phyloP scores from a whole-genome alignment of 2,329 filamentous ascomycete species.

The Pseudopithomyces maydicus region DNA sequence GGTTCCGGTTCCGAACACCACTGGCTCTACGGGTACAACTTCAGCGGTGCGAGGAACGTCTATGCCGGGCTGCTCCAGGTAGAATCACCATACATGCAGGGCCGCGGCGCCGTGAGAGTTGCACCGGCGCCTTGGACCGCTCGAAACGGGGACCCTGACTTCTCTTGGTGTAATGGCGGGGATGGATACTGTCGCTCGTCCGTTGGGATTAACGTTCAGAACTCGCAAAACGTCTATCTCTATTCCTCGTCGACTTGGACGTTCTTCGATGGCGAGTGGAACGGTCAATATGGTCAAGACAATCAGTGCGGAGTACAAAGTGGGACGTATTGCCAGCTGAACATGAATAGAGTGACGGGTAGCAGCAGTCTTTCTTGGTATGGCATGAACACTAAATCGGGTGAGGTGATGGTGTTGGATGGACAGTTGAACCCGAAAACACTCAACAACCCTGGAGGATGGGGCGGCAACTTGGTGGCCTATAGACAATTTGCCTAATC shows the following conservation, averaged over 20 bases:
- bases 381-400: background rate
- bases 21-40: conserved; percentile 76
- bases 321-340: background rate
- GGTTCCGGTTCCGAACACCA: conserved; percentile 67
- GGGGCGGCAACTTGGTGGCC: conserved; percentile 5
- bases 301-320: background rate
- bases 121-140: conserved; percentile 27
- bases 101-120: conserved; percentile 80
- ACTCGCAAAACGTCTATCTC: background rate
- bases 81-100: conserved; percentile 70
- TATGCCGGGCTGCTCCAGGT: conserved; percentile 83
- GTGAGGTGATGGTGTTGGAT: background rate
- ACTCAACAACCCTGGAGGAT: background rate
- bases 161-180: background rate
- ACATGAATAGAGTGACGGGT: conserved; percentile 2
- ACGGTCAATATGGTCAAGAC: background rate
- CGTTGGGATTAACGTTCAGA: background rate
- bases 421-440: background rate
- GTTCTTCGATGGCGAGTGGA: conserved; percentile 3
- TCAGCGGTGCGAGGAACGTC: conserved; percentile 74
- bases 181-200: conserved; percentile 1
- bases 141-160: background rate
- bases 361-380: background rate
- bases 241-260: background rate
- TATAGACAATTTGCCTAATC: conserved; percentile 1